A percentile compares a stretch with the other conserved stretches of the same genome.
Conservation (phyloP, 2,329 filamentous ascomycete genomes). For the Pochonia chlamydosporia region DNA sequence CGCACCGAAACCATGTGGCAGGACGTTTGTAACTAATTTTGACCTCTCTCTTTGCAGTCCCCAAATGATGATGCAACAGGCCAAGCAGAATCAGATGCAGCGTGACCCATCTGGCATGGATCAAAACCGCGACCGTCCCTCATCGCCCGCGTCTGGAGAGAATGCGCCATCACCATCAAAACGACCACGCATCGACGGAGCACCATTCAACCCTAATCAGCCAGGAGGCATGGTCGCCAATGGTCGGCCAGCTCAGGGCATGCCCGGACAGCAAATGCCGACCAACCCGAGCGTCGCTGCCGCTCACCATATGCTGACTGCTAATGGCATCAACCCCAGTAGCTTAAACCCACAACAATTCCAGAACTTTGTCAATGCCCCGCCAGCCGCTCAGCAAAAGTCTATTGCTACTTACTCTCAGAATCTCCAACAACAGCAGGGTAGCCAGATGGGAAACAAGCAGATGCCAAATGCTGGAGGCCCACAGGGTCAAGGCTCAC, state of each 20-base stretch:
- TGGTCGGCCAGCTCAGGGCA: conserved; percentile 63
- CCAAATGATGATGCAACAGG: conserved; percentile 66
- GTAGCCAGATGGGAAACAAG: conserved; percentile 74
- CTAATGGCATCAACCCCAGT: conserved; percentile 70
- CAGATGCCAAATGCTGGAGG: conserved; percentile 67
- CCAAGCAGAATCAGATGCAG: conserved; percentile 78
- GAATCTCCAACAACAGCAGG: conserved; percentile 77
- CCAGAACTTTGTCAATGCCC: conserved; percentile 51
- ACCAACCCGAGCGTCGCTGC: conserved; percentile 41
- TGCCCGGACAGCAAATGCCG: conserved; percentile 65
- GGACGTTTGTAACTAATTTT: background rate
- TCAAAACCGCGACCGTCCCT: conserved; percentile 71
- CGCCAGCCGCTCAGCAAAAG: conserved; percentile 66
- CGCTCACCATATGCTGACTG: conserved; percentile 55
- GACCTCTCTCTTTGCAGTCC: conserved; percentile 38
- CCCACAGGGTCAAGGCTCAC: conserved; percentile 72
- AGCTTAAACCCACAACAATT: conserved; percentile 73
- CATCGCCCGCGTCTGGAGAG: conserved; percentile 76
- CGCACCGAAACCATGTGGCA: background rate
- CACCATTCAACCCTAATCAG: conserved; percentile 67
- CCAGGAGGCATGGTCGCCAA: conserved; percentile 63
- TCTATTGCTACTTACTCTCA: conserved; percentile 83
- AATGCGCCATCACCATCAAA: conserved; percentile 92
- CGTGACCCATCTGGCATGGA: conserved; percentile 84
- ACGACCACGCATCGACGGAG: conserved; percentile 70